These are phyloP conservation scores for Suillus decipiens DNA, from an alignment of 768 basidiomycete genomes.

Conservation along the genomic window DNA sequence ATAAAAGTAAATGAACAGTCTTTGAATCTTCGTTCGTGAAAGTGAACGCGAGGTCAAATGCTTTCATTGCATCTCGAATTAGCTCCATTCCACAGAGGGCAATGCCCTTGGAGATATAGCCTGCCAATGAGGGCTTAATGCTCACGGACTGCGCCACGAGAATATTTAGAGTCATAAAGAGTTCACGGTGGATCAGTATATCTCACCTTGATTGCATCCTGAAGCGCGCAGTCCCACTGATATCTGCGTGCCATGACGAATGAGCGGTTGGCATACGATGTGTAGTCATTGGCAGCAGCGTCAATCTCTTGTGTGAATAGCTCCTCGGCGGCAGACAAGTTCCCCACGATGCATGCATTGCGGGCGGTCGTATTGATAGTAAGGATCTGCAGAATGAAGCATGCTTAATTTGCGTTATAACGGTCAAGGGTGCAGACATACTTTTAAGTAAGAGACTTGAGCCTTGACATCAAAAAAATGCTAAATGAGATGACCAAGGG, in stretches of 20 bases:
- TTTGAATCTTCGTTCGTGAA: too few species aligned
- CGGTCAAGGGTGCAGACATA: neutral
- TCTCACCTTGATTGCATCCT: neutral
- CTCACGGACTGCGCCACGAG: neutral
- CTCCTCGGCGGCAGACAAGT: neutral
- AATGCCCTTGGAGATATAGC: neutral
- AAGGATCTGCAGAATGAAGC: neutral
- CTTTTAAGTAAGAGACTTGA: neutral
- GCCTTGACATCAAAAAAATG: neutral
- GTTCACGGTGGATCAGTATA: neutral
- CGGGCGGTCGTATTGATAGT: neutral
- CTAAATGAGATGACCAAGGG: neutral
- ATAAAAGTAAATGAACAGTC: neutral
- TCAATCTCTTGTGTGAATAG: neutral
- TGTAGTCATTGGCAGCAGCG: neutral
- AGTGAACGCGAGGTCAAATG: neutral
- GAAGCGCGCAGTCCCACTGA: neutral
- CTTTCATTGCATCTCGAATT: too few species aligned
- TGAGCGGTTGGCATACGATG: neutral
- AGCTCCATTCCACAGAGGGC: neutral
- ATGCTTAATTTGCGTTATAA: neutral
- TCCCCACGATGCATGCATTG: neutral
- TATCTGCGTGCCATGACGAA: neutral
- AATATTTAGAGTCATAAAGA: neutral
- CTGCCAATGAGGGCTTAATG: neutral